A percentile compares a stretch with the other conserved stretches of the same genome.
These are phyloP conservation scores for Metarhizium guizhouense DNA, from an alignment of 2,329 filamentous ascomycete species.

Conservation along the genomic window DNA sequence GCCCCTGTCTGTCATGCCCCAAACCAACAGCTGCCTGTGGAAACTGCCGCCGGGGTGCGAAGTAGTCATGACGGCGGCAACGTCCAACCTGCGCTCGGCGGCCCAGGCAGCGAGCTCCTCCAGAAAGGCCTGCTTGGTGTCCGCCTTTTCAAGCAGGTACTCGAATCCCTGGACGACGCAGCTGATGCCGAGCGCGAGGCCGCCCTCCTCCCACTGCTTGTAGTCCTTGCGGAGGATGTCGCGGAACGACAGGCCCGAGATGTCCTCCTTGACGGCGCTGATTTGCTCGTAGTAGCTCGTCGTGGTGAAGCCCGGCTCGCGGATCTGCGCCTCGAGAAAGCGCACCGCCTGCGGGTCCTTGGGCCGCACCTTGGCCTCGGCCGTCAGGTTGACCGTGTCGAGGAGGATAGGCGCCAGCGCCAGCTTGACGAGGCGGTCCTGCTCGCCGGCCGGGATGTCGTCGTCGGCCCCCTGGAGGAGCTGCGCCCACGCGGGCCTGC, in stretches of 20 bases:
- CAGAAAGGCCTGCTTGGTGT: constrained; percentile 35
- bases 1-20: constrained; percentile 45
- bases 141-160: constrained; percentile 49
- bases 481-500: constrained; percentile 47
- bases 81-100: constrained; percentile 46
- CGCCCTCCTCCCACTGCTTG: constrained; percentile 62
- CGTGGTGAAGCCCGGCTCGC: constrained; percentile 38
- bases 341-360: constrained; percentile 49
- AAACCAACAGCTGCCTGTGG: constrained; percentile 57
- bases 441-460: constrained; percentile 19
- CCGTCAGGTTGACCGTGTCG: constrained; percentile 59
- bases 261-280: constrained; percentile 56
- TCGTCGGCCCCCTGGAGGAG: constrained; percentile 17
- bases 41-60: constrained; percentile 47
- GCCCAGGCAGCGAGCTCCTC: constrained; percentile 42
- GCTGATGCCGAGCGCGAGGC: constrained; percentile 55
- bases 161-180: constrained; percentile 53
- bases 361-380: constrained; percentile 54
- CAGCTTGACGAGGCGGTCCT: constrained; percentile 55
- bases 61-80: constrained; percentile 64
- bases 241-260: constrained; percentile 48
- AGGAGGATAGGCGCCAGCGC: constrained; percentile 64
- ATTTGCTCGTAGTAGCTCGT: constrained; percentile 51
- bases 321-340: constrained; percentile 45
- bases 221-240: constrained; percentile 77